These are phyloP conservation scores for Diutina ranongensis DNA, from an alignment of 1,139 yeast genomes.

Conservation along the genomic window DNA sequence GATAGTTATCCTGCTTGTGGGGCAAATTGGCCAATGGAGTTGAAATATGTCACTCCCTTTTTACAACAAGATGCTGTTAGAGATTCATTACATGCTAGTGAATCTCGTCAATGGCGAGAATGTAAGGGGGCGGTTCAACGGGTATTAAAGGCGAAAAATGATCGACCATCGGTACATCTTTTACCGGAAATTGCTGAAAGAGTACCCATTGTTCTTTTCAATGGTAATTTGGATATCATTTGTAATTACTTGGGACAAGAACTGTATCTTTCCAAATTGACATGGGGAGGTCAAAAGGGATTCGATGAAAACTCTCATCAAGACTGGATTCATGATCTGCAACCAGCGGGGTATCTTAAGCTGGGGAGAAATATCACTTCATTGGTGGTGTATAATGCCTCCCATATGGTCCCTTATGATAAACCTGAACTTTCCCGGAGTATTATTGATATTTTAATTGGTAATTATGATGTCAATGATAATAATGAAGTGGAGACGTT, in stretches of 20 bases:
- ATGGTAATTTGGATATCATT: slow-evolving; percentile 82
- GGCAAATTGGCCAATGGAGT: slow-evolving; percentile 84
- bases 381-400: slow-evolving; percentile 60
- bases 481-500: neutral
- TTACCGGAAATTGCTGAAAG: slow-evolving; percentile 54
- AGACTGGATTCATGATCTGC: slow-evolving; percentile 44
- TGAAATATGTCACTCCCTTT: slow-evolving; percentile 48
- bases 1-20: slow-evolving; percentile 87
- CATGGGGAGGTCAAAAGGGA: slow-evolving; percentile 62
- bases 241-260: slow-evolving; percentile 80
- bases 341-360: slow-evolving; percentile 39
- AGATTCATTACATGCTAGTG: slow-evolving; percentile 42
- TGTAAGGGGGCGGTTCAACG: slow-evolving; percentile 53
- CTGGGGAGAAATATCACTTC: slow-evolving; percentile 66
- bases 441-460: neutral
- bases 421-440: slow-evolving; percentile 25
- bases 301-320: slow-evolving; percentile 25
- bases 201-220: slow-evolving; percentile 60
- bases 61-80: slow-evolving; percentile 46
- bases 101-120: slow-evolving; percentile 54
- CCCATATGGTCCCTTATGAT: slow-evolving; percentile 95
- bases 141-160: slow-evolving; percentile 37
- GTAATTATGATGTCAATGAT: neutral
- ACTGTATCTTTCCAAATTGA: slow-evolving; percentile 44
- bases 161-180: slow-evolving; percentile 52